phyloP scores from a whole-genome alignment of 805 yeast genomes.

The Schwanniomyces occidentalis region DNA sequence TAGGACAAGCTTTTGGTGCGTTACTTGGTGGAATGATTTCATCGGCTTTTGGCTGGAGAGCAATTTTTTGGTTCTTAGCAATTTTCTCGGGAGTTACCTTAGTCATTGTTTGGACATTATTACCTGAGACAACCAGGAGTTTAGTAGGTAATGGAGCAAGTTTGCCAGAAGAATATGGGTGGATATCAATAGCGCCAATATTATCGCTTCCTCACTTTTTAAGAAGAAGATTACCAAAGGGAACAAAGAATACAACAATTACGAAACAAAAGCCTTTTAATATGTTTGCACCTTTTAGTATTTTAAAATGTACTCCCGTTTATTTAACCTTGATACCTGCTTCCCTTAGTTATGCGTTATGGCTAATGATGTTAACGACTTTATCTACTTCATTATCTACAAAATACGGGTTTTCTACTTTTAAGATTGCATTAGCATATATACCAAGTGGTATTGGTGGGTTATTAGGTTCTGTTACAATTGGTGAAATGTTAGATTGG shows the following conservation, averaged over 20 bases:
- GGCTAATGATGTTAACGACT: conserved; percentile 71
- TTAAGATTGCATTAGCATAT: conserved; percentile 68
- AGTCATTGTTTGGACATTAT: conserved; percentile 20
- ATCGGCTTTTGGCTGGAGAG: conserved; percentile 55
- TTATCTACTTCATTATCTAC: conserved; percentile 54
- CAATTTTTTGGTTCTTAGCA: conserved; percentile 70
- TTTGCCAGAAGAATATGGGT: too few relatives aligned
- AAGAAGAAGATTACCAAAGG: not conserved
- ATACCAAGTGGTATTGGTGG: conserved; percentile 77
- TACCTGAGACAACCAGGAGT: conserved; percentile 75
- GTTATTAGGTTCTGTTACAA: conserved; percentile 54
- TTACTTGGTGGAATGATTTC: conserved; percentile 52
- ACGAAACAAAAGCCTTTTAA: conserved; percentile 9
- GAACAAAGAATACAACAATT: not conserved
- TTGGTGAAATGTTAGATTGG: conserved; percentile 60
- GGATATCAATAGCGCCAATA: too few relatives aligned
- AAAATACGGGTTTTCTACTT: conserved; percentile 50
- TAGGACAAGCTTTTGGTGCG: conserved; percentile 79
- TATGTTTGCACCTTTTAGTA: conserved; percentile 34
- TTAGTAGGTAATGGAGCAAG: conserved; percentile 77
- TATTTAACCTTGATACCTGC: conserved; percentile 45
- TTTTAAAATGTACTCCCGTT: conserved; percentile 23
- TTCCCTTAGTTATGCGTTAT: conserved; percentile 63
- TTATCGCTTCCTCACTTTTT: too few relatives aligned
- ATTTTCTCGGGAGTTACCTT: conserved; percentile 53